Base-by-base conservation (phyloP, 2,329 filamentous ascomycete species). In the Ascochyta fabae region DNA sequence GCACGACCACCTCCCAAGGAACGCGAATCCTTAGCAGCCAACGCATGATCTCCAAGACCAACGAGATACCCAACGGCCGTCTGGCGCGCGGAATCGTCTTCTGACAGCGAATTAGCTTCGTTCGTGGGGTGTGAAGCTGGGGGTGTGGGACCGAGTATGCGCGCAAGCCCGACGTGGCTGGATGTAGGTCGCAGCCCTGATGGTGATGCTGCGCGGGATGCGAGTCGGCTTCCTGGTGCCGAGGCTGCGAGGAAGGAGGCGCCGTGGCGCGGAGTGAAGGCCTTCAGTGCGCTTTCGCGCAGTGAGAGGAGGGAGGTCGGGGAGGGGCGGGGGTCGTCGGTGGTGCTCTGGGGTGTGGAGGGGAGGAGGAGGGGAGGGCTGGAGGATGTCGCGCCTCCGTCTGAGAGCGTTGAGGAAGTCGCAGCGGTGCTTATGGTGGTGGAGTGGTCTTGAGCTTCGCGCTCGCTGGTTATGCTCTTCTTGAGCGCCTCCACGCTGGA, bases 231-330 rank as follows among this genome's bases (percentile, higher is more conserved):
- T 8, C 58, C 67, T 4, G 70, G 70, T 0, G 69, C 69, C 0
- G 67, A 71, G 35, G 56, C 58, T 2, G 69, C 61, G n/a, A 70
- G 63, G 45, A 53, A 68, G 2, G 56, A 46, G 6, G 60, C 61
- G 19, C 62, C 60, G 36, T 64, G 55, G 34, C 67, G 60, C 2
- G 67, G 67, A 3, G 58, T 68, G 57, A 59, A 69, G 23, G 44
- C n/a, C 12, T 13, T 33, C 33, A 13, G 16, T 24, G 16, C 24
- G 10, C 3, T 19, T 7, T 44, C 26, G 33, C 48, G 48, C 10
- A 39, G 34, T 15, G 13, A 27, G 3, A 34, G 5, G 24, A 44
- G 24, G 3, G 24, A 24, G 6, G 19, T 6, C 3, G 39, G 16
- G 6, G 43, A 10, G 4, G 2, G 15, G 13, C 1, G 42, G 19